Evolutionary conservation across 73 alveolate genomes (phyloP).

Genomic region (Uronychia setigera): DNA sequence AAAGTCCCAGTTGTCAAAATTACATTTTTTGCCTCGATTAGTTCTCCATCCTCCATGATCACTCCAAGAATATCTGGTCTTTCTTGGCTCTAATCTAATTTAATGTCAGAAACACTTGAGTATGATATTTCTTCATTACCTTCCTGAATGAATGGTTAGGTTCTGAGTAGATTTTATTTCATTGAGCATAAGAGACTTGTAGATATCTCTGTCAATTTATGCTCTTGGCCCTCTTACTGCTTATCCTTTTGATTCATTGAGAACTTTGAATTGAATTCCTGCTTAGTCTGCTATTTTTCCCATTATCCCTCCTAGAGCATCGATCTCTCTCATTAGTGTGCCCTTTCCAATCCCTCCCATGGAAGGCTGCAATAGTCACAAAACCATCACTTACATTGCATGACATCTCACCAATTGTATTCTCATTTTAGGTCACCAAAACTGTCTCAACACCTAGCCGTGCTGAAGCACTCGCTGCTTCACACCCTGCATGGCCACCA

Average conservation of each 20-base stretch:
- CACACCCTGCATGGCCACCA: slow-evolving; percentile 87
- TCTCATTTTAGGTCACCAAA: slow-evolving; percentile 53
- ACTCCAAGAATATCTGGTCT: slow-evolving; percentile 28
- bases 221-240: slow-evolving; percentile 84
- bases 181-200: slow-evolving; percentile 49
- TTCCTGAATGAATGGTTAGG: slow-evolving; percentile 23
- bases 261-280: slow-evolving; percentile 74
- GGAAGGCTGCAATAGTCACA: slow-evolving; percentile 39
- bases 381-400: slow-evolving; percentile 33
- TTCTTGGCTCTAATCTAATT: slow-evolving; percentile 10
- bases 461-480: slow-evolving; percentile 79
- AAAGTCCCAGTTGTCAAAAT: slow-evolving; percentile 81
- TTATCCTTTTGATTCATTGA: slow-evolving; percentile 67
- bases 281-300: slow-evolving; percentile 61
- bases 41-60: slow-evolving; percentile 48
- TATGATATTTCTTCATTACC: slow-evolving; percentile 31
- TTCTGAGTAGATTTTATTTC: slow-evolving; percentile 11
- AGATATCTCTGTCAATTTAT: slow-evolving; percentile 73
- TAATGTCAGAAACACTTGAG: neutral
- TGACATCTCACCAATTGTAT: slow-evolving; percentile 75
- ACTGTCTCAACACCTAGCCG: slow-evolving; percentile 72
- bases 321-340: slow-evolving; percentile 70
- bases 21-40: slow-evolving; percentile 27
- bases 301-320: slow-evolving; percentile 79
- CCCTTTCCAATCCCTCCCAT: slow-evolving; percentile 81